A percentile compares a stretch with the other conserved stretches of the same genome.
phyloP scores from a whole-genome alignment of 2,329 filamentous ascomycete genomes.

The Neospermospora avenae region DNA sequence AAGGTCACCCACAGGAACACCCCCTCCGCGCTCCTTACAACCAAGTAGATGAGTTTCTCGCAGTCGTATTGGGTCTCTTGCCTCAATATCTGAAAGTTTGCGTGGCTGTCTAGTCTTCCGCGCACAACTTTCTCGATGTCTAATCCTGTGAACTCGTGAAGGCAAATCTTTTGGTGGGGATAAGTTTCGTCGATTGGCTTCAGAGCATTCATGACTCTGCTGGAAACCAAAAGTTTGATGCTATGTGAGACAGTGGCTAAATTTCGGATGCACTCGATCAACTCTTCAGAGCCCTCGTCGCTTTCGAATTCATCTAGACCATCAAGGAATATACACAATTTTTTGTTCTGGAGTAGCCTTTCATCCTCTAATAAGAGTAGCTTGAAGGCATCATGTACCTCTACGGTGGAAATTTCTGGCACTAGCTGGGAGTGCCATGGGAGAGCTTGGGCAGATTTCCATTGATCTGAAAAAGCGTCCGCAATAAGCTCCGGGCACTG shows the following conservation, averaged over 20 bases:
- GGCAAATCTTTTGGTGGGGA: not conserved
- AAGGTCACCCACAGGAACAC: not conserved
- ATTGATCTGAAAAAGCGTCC: not conserved
- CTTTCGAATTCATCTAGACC: not conserved
- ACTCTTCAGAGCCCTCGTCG: not conserved
- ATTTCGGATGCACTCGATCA: not conserved
- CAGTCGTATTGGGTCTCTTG: not conserved
- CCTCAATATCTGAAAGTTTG: not conserved
- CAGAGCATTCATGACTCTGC: not conserved
- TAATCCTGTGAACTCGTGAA: not conserved
- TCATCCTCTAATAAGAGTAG: not conserved
- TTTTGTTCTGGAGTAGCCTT: not conserved
- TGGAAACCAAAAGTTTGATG: not conserved
- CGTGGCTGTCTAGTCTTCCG: not conserved
- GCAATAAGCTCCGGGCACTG: not conserved
- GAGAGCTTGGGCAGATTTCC: not conserved
- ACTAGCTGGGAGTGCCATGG: not conserved
- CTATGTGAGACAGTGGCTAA: not conserved
- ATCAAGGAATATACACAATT: not conserved
- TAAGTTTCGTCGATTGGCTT: not conserved
- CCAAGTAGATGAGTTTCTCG: not conserved
- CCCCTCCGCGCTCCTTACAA: not conserved
- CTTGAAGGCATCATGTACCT: not conserved
- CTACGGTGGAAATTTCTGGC: not conserved
- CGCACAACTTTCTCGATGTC: not conserved